phyloP scores from a whole-genome alignment of 192 early-diverging fungal genomes.

The Coemansia sp. region DNA sequence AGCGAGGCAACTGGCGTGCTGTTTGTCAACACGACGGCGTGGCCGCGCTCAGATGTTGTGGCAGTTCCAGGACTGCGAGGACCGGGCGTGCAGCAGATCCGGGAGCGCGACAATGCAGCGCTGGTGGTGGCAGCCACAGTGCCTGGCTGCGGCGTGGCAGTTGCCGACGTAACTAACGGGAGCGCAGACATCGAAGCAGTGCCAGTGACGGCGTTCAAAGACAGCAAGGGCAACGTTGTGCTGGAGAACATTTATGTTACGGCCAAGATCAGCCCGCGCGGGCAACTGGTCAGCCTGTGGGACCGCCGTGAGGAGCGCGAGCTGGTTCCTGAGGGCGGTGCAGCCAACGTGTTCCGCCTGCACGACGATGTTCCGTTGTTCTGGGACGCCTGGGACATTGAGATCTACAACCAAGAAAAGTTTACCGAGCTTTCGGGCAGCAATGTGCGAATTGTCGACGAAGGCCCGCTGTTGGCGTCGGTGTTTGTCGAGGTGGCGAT shows the following conservation, averaged over 20 bases:
- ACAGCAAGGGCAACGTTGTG: conserved; percentile 39
- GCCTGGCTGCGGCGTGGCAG: conserved; percentile 22
- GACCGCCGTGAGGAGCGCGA: conserved; percentile 62
- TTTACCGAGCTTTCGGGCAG: conserved; percentile 59
- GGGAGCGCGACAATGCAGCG: conserved; percentile 26
- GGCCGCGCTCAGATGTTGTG: conserved; percentile 70
- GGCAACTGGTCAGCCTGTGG: conserved; percentile 68
- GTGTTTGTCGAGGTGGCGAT: conserved; percentile 67
- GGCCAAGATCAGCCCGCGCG: conserved; percentile 69
- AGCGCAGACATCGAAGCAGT: not conserved
- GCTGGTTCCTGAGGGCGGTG: conserved; percentile 34
- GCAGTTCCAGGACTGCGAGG: conserved; percentile 55
- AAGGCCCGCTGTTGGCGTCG: conserved; percentile 80
- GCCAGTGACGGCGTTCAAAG: conserved; percentile 31
- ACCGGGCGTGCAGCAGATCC: conserved; percentile 24
- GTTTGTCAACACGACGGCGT: conserved; percentile 67
- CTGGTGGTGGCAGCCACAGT: conserved; percentile 37
- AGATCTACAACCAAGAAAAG: conserved; percentile 94
- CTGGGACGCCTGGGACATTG: conserved; percentile 90
- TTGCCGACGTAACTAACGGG: conserved; percentile 9
- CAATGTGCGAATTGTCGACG: conserved; percentile 59
- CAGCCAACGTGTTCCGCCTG: conserved; percentile 71
- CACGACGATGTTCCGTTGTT: conserved; percentile 86
- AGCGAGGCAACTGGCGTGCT: conserved; percentile 35
- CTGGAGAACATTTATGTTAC: conserved; percentile 77